These are phyloP conservation scores for Lactarius evosmus DNA, from an alignment of 768 basidiomycete genomes.

Conservation along the genomic window DNA sequence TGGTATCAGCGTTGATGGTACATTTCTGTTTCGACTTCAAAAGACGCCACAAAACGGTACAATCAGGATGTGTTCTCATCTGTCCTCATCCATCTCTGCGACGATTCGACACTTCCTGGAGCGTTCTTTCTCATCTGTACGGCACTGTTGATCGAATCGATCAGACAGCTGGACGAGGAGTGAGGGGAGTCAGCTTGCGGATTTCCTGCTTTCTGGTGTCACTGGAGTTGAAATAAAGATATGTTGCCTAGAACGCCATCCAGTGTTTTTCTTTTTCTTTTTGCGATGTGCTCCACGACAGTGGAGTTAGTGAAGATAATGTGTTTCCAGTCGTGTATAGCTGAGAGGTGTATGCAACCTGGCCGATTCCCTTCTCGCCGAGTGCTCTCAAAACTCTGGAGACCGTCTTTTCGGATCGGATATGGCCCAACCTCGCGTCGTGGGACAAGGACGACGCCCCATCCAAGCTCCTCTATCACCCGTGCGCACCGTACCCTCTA, in stretches of 20 bases:
- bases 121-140: background rate
- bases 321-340: no score
- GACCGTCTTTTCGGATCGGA: conserved; percentile 66
- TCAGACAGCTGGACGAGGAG: no score
- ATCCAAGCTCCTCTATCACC: conserved; percentile 58
- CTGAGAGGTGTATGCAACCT: no score
- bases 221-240: background rate
- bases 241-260: background rate
- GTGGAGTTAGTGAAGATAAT: no score
- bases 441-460: conserved; percentile 62
- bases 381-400: conserved; percentile 67
- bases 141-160: background rate
- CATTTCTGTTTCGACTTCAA: background rate
- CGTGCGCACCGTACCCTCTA: conserved; percentile 42
- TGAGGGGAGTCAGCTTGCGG: no score
- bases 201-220: background rate
- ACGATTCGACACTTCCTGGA: no score
- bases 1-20: background rate
- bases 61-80: background rate
- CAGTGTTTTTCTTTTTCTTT: background rate
- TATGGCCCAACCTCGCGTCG: conserved; percentile 85
- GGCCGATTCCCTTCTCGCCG: no score
- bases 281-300: no score
- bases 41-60: background rate
- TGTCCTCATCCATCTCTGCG: background rate